Evolutionary conservation across 805 yeast genomes (phyloP).

Genomic region (Lipomyces spencermartinsiae): DNA sequence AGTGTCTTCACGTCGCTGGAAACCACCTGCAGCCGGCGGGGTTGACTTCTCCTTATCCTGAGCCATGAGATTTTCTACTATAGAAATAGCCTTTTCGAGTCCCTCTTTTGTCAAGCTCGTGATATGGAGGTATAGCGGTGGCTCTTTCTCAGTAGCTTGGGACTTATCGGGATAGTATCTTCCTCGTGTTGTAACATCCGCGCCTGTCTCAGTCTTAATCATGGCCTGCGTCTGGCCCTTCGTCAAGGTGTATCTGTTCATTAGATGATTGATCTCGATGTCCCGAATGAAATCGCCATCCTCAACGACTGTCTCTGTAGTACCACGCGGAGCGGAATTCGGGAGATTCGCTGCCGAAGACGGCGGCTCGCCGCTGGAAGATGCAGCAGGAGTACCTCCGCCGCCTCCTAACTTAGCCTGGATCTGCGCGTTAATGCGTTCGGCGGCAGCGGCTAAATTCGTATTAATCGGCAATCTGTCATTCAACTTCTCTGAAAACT

Average conservation of each 20-base stretch:
- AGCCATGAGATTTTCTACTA: constrained; percentile 60
- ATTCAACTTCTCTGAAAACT: constrained; percentile 6
- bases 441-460: constrained; percentile 45
- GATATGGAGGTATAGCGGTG: constrained; percentile 51
- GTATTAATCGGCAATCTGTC: constrained; percentile 20
- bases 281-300: constrained; percentile 39
- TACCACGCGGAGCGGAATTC: constrained; percentile 2
- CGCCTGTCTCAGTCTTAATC: constrained; percentile 45
- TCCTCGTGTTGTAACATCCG: constrained; percentile 46
- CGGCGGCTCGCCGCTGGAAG: neutral
- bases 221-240: constrained; percentile 45
- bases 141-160: constrained; percentile 44
- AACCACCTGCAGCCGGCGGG: constrained; percentile 21
- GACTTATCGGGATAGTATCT: constrained; percentile 47
- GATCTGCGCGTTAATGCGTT: constrained; percentile 45
- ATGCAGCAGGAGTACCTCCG: constrained; percentile 11
- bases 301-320: constrained; percentile 22
- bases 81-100: constrained; percentile 66
- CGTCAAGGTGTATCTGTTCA: constrained; percentile 48
- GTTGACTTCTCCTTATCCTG: constrained; percentile 37
- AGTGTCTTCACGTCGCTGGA: constrained; percentile 4
- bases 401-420: constrained; percentile 22
- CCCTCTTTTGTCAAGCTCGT: constrained; percentile 62
- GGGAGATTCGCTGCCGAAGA: constrained; percentile 7
- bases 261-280: constrained; percentile 47